phyloP scores from a whole-genome alignment of 257 asterid species.

The Prunella vulgaris region DNA sequence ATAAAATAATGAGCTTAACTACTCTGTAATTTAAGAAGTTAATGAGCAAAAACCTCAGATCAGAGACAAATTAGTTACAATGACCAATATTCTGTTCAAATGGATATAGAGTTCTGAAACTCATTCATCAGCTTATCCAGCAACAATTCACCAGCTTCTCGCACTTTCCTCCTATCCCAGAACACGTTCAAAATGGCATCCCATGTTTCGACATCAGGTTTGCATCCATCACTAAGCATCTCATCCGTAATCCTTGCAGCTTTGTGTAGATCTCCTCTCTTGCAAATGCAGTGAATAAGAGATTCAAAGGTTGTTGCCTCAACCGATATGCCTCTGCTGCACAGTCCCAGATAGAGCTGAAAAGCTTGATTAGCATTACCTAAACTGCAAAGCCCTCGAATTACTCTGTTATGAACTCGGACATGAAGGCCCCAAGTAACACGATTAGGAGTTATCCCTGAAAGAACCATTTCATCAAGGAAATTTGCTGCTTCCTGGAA shows the following conservation, averaged over 20 bases:
- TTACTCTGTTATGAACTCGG: slow-evolving; percentile 63
- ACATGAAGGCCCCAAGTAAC: slow-evolving; percentile 89
- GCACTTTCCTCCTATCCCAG: slow-evolving; percentile 62
- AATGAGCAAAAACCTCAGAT: neutral
- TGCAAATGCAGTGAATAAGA: slow-evolving; percentile 48
- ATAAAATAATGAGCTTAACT: neutral
- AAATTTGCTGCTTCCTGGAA: slow-evolving; percentile 76
- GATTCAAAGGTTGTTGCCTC: slow-evolving; percentile 53
- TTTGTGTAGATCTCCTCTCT: slow-evolving; percentile 61
- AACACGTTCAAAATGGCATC: slow-evolving; percentile 46
- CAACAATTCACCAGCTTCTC: slow-evolving; percentile 52
- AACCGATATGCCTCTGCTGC: slow-evolving; percentile 71
- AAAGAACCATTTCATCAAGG: slow-evolving; percentile 85
- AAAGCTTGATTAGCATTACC: slow-evolving; percentile 57
- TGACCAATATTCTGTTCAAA: slow-evolving; percentile 16
- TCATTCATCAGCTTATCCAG: slow-evolving; percentile 39
- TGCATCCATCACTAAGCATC: slow-evolving; percentile 80
- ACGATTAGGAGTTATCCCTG: slow-evolving; percentile 70
- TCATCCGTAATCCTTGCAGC: slow-evolving; percentile 64
- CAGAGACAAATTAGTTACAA: neutral
- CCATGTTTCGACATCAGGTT: slow-evolving; percentile 65
- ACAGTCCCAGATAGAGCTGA: slow-evolving; percentile 59
- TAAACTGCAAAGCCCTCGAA: slow-evolving; percentile 50
- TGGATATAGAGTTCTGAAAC: slow-evolving; percentile 22
- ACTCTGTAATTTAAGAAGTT: neutral